Evolutionary conservation across 768 basidiomycete species (phyloP).

Genomic region (Suillus occidentalis): DNA sequence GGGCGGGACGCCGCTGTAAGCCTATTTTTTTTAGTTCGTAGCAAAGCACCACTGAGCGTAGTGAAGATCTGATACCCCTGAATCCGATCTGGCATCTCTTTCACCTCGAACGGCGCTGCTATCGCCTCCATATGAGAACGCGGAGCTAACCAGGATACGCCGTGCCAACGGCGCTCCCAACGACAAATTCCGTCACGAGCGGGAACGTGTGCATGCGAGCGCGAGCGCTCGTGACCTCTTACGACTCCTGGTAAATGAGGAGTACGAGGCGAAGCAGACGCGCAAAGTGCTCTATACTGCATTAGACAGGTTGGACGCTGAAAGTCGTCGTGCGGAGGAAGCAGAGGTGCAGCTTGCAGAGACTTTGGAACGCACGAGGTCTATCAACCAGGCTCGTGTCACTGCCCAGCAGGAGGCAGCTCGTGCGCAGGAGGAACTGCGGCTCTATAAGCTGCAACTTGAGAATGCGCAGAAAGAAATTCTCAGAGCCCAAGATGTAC

Average conservation of each 20-base stretch:
- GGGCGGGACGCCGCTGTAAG: constrained; percentile 20
- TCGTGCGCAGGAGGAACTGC: constrained; percentile 47
- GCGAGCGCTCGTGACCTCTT: constrained; percentile 31
- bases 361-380: constrained; percentile 26
- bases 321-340: constrained; percentile 35
- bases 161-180: constrained; percentile 31
- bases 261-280: constrained; percentile 40
- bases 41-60: constrained; percentile 5
- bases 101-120: constrained; percentile 31
- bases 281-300: constrained; percentile 38
- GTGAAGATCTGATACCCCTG: constrained; percentile 20
- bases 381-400: constrained; percentile 33
- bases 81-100: constrained; percentile 27
- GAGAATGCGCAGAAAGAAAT: constrained; percentile 62
- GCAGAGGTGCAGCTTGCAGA: constrained; percentile 36
- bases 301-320: constrained; percentile 39
- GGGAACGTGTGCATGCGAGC: constrained; percentile 34
- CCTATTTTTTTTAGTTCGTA: constrained; percentile 5
- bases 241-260: constrained; percentile 37
- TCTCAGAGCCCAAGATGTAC: constrained; percentile 50
- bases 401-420: constrained; percentile 30
- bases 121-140: constrained; percentile 24
- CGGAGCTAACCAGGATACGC: constrained; percentile 1
- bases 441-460: constrained; percentile 57
- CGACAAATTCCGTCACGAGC: constrained; percentile 32